Conservation (phyloP, 2,329 filamentous ascomycete genomes). For the Cercospora sojina region DNA sequence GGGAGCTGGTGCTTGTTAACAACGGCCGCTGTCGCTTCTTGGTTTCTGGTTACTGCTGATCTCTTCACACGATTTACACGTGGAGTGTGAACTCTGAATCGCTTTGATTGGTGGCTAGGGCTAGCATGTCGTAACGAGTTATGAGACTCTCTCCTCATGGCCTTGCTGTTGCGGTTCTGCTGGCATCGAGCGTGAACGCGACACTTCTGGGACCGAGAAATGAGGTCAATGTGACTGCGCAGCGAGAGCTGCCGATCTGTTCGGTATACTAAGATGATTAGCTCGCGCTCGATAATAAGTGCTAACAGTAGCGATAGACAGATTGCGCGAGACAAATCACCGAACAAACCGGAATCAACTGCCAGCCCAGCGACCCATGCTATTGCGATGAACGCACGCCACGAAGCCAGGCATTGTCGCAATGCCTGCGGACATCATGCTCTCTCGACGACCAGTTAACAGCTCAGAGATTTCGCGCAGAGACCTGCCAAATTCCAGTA, state of each 20-base stretch:
- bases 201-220: neutral
- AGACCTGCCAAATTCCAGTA: constrained; percentile 8
- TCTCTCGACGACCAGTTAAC: constrained; percentile 9
- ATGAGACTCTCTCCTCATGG: constrained; percentile 3
- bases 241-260: constrained; percentile 8
- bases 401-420: constrained; percentile 1
- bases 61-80: neutral
- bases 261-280: neutral
- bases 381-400: constrained; percentile 3
- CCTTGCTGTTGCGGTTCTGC: neutral
- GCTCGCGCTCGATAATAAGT: neutral
- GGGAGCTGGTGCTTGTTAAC: neutral
- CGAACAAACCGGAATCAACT: constrained; percentile 1
- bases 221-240: constrained; percentile 6
- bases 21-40: neutral
- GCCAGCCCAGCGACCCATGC: constrained; percentile 9
- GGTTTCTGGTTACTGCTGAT: neutral
- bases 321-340: neutral
- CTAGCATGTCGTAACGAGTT: neutral
- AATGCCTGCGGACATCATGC: constrained; percentile 5
- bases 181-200: neutral
- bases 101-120: neutral
- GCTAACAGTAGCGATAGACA: neutral
- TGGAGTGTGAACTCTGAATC: neutral
- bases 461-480: constrained; percentile 5